Base-by-base conservation (phyloP, 768 basidiomycete genomes). In the Cystobasidiopsis lactophilus region DNA sequence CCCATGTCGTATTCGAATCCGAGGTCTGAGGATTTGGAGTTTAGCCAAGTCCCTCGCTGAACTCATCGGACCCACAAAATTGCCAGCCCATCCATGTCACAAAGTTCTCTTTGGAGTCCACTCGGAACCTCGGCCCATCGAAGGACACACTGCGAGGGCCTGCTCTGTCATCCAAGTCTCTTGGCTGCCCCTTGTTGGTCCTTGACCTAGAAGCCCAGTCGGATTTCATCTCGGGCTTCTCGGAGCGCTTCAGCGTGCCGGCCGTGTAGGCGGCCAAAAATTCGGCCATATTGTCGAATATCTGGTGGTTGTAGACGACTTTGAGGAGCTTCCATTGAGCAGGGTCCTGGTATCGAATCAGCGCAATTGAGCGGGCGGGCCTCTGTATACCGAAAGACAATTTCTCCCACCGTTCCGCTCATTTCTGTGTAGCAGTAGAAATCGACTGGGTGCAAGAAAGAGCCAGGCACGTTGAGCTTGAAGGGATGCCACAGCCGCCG, bases 61-160 rank as follows among this genome's bases (percentile, higher is more conserved):
- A 63, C 52, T 77, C 75, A 60, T 78, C 79, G 47, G 75, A 73
- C 29, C 78, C 67, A 56, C 73, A 78, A 63, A 78, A 51, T 0
- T 70, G 68, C 76, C 76, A 78, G 2, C 75, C 75, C 75, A 79
- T 75, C 78, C 78, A 80, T 41, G 70, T 74, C n/a, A 79, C 64
- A 56, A 74, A 77, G 57, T 75, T 70, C 40, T 67, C 65, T 35
- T 69, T 68, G 23, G 60, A 60, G 58, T 79, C 74, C 1, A 79
- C 72, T 38, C 75, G 67, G 61, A 74, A 79, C 3, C 78, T 69
- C 54, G 73, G 61, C 0, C 78, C 77, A 7, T 72, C 72, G 62
- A 79, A 78, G 1, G 72, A 72, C 0, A 80, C 75, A 0, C 71
- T 70, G 38, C 78, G 73, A 27, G 78, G 78, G 3, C 78, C 78